phyloP scores from a whole-genome alignment of 2,329 filamentous ascomycete species.

The Penicillium aurantiogriseum region DNA sequence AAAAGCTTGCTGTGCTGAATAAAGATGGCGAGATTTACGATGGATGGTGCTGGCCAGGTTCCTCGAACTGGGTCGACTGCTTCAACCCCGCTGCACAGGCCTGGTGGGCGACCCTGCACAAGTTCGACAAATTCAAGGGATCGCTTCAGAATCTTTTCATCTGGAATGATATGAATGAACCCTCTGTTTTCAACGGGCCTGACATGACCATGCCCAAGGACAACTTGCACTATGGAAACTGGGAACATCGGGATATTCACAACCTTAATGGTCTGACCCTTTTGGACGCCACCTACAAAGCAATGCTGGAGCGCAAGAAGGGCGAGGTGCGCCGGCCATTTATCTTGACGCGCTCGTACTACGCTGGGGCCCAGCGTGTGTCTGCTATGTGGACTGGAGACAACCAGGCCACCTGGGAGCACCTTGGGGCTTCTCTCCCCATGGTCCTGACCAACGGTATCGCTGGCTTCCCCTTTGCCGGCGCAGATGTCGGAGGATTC shows the following conservation, averaged over 20 bases:
- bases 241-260: slow-evolving; percentile 97
- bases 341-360: slow-evolving; percentile 89
- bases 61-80: slow-evolving; percentile 92
- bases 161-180: slow-evolving; percentile 99
- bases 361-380: slow-evolving; percentile 80
- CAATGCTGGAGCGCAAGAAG: slow-evolving; percentile 78
- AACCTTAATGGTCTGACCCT: slow-evolving; percentile 95
- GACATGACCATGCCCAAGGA: slow-evolving; percentile 99
- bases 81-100: slow-evolving; percentile 89
- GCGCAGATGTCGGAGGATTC: slow-evolving; percentile 95
- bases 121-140: slow-evolving; percentile 83
- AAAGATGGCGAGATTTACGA: slow-evolving; percentile 89
- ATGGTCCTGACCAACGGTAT: slow-evolving; percentile 95
- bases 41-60: slow-evolving; percentile 98
- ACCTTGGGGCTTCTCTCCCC: slow-evolving; percentile 82
- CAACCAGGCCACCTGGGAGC: slow-evolving; percentile 90
- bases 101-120: slow-evolving; percentile 90
- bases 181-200: slow-evolving; percentile 96
- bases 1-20: slow-evolving; percentile 80
- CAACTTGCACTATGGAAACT: slow-evolving; percentile 84
- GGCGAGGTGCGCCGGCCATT: slow-evolving; percentile 85
- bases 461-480: slow-evolving; percentile 87
- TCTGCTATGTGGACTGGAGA: slow-evolving; percentile 99
- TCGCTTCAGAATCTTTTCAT: slow-evolving; percentile 84
- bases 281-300: slow-evolving; percentile 89